Evolutionary conservation across 208 protist genomes (phyloP).

Genomic region (Wallacemonas sp.): DNA sequence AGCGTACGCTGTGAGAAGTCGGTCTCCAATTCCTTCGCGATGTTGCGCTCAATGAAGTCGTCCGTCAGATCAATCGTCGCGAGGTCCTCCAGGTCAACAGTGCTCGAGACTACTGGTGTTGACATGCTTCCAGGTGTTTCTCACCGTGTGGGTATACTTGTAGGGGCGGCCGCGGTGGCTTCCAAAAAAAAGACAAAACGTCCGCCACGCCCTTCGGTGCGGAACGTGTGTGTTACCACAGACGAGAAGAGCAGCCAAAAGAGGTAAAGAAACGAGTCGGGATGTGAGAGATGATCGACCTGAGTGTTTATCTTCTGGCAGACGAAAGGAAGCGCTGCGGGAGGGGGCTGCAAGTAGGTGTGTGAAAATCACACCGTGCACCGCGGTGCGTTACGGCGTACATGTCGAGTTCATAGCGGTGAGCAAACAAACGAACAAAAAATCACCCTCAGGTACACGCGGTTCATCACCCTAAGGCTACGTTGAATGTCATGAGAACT

Average conservation of each 20-base stretch:
- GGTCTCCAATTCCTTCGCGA: constrained; percentile 32
- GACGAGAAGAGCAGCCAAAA: too few relatives aligned
- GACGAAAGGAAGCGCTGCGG: too few relatives aligned
- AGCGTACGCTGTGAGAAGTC: constrained; percentile 31
- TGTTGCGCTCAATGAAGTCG: constrained; percentile 43
- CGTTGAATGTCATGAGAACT: background rate
- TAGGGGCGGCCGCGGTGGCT: background rate
- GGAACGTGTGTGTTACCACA: too few relatives aligned
- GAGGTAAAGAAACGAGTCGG: too few relatives aligned
- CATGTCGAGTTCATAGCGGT: too few relatives aligned
- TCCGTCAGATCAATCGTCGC: constrained; percentile 54
- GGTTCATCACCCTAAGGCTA: background rate
- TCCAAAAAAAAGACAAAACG: constrained; percentile 4
- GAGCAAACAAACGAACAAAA: constrained; percentile 10
- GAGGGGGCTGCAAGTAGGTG: too few relatives aligned
- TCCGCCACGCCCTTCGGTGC: too few relatives aligned
- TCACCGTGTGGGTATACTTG: background rate
- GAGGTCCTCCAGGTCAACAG: constrained; percentile 58
- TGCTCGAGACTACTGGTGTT: constrained; percentile 7
- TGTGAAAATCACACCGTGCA: too few relatives aligned
- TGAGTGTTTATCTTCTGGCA: too few relatives aligned
- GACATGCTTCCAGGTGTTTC: too few relatives aligned
- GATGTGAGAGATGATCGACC: too few relatives aligned
- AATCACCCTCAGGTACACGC: background rate
- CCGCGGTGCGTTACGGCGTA: too few relatives aligned